Evolutionary conservation across 768 basidiomycete genomes (phyloP).

Genomic region (Polyporus arcularius): DNA sequence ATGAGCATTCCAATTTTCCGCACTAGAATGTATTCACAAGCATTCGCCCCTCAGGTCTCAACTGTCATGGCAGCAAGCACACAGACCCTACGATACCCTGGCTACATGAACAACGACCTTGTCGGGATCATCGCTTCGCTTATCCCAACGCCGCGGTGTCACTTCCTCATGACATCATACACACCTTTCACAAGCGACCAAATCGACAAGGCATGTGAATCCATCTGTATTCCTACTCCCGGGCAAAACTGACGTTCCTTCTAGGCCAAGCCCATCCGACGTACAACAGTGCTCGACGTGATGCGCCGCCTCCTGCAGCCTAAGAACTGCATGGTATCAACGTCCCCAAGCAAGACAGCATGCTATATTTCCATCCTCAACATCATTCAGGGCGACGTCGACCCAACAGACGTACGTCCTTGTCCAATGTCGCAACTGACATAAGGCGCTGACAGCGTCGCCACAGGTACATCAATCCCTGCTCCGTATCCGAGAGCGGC

Average conservation of each 20-base stretch:
- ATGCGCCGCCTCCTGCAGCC: constrained; percentile 98
- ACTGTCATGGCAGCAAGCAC: constrained; percentile 99
- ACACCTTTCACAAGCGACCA: constrained; percentile 98
- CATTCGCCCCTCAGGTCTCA: constrained; percentile 60
- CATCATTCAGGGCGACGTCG: constrained; percentile 98
- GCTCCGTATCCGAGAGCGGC: constrained; percentile 93
- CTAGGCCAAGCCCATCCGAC: constrained; percentile 87
- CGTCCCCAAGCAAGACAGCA: constrained; percentile 85
- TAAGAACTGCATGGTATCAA: constrained; percentile 98
- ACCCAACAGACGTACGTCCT: constrained; percentile 85
- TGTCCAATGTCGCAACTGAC: constrained; percentile 1
- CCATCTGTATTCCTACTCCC: background rate
- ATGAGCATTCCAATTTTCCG: background rate
- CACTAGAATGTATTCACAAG: too few species aligned
- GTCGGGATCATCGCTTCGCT: constrained; percentile 96
- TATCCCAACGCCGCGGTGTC: constrained; percentile 95
- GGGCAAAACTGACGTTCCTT: background rate
- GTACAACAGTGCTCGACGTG: constrained; percentile 97
- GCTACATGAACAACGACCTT: constrained; percentile 99
- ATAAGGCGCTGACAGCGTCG: background rate
- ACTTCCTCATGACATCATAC: constrained; percentile 98
- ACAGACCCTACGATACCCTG: constrained; percentile 94
- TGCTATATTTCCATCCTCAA: constrained; percentile 98
- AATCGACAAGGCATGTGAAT: constrained; percentile 77
- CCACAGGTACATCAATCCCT: constrained; percentile 93